phyloP scores from a whole-genome alignment of 2,329 filamentous ascomycete species.

The Penicillium rolfsii region DNA sequence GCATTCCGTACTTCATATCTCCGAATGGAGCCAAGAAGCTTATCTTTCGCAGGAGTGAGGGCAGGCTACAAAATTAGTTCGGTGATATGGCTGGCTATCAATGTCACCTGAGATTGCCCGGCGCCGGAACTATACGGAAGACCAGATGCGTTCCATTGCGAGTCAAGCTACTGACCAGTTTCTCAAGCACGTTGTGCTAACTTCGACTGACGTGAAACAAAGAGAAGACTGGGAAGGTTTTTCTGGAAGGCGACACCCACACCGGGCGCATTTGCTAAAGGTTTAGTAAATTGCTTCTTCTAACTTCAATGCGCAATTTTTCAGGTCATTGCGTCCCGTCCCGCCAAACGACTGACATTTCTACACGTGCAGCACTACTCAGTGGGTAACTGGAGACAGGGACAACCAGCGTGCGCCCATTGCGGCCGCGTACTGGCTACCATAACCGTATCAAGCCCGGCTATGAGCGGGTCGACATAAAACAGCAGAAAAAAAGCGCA shows the following conservation, averaged over 20 bases:
- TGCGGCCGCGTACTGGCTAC: constrained; percentile 7
- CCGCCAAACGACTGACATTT: not conserved
- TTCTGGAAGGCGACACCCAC: not conserved
- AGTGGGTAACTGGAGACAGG: constrained; percentile 10
- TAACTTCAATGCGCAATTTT: not conserved
- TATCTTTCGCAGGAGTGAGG: not conserved
- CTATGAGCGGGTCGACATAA: constrained; percentile 8
- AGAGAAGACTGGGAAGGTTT: not conserved
- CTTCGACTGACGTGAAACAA: not conserved
- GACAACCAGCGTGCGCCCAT: constrained; percentile 7
- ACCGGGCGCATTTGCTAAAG: not conserved
- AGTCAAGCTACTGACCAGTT: not conserved
- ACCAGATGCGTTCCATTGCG: not conserved
- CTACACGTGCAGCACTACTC: constrained; percentile 10
- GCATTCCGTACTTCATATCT: not conserved
- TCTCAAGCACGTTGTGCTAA: not conserved
- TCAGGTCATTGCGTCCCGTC: not conserved
- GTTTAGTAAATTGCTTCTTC: constrained; percentile 1
- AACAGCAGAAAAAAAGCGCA: not conserved
- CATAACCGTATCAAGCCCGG: not conserved
- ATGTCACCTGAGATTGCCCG: not conserved
- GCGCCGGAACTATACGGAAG: not conserved
- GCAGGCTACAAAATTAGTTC: not conserved
- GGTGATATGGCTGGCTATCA: not conserved
- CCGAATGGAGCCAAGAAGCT: not conserved